A percentile compares a stretch with the other conserved stretches of the same genome.
Conservation (phyloP, 495 filamentous ascomycete genomes). For the Xylaria curta region DNA sequence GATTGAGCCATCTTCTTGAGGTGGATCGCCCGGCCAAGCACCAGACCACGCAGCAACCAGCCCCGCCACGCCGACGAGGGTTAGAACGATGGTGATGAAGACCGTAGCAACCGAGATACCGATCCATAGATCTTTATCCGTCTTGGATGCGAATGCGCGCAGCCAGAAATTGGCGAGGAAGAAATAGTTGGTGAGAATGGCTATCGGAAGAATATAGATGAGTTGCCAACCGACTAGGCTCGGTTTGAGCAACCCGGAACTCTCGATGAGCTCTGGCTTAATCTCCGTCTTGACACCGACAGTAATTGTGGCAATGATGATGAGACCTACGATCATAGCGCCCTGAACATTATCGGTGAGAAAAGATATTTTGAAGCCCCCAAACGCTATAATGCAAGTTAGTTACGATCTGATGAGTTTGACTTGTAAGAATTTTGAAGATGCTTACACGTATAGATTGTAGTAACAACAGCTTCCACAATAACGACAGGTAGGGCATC, state of each 20-base stretch:
- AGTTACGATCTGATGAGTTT: constrained; percentile 27
- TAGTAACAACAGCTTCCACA: constrained; percentile 73
- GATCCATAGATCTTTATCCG: constrained; percentile 75
- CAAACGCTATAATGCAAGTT: constrained; percentile 58
- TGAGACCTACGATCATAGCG: constrained; percentile 70
- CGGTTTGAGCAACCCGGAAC: constrained; percentile 64
- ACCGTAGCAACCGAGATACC: constrained; percentile 69
- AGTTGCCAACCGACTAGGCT: constrained; percentile 77
- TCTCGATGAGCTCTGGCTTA: constrained; percentile 65
- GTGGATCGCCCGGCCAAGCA: constrained; percentile 59
- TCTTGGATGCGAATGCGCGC: constrained; percentile 78
- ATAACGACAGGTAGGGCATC: constrained; percentile 75
- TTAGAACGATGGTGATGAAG: constrained; percentile 66
- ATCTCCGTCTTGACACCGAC: constrained; percentile 74
- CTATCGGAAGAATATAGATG: constrained; percentile 76
- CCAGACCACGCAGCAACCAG: constrained; percentile 78
- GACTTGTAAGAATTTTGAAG: neutral
- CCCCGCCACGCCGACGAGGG: constrained; percentile 70
- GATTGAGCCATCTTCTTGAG: constrained; percentile 65
- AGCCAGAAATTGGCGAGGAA: constrained; percentile 82
- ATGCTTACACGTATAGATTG: constrained; percentile 75
- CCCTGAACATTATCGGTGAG: constrained; percentile 81
- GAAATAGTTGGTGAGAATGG: constrained; percentile 78
- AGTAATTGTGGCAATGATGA: constrained; percentile 73
- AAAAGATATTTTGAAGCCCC: constrained; percentile 79